Percentiles rank a stretch among this genome's conserved stretches.
Evolutionary conservation across 371 early-diverging fungal species (phyloP).

Genomic region (Smittium culicis): DNA sequence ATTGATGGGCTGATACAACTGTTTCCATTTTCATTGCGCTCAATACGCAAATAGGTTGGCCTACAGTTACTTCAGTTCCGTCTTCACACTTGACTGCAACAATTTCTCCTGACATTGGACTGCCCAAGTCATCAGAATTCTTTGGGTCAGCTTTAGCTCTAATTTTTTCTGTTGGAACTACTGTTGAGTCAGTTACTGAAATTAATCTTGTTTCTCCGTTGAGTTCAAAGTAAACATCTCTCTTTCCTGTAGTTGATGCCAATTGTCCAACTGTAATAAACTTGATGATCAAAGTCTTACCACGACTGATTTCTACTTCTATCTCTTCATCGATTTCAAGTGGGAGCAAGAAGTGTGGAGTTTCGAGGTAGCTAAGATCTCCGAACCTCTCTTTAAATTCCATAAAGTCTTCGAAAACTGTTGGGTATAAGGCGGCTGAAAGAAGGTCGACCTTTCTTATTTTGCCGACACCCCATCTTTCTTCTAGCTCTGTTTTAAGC

Average conservation of each 20-base stretch:
- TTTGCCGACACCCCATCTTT: slow-evolving; percentile 51
- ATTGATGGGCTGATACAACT: slow-evolving; percentile 65
- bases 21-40: slow-evolving; percentile 98
- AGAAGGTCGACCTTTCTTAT: slow-evolving; percentile 77
- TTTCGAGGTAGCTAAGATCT: slow-evolving; percentile 73
- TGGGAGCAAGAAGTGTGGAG: slow-evolving; percentile 76
- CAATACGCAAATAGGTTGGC: slow-evolving; percentile 77
- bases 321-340: slow-evolving; percentile 77
- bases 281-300: slow-evolving; percentile 80
- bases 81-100: slow-evolving; percentile 72
- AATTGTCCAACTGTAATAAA: slow-evolving; percentile 76
- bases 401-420: slow-evolving; percentile 82
- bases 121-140: slow-evolving; percentile 72
- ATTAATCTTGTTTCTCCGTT: slow-evolving; percentile 89
- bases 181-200: slow-evolving; percentile 44
- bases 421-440: slow-evolving; percentile 81
- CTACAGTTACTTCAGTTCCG: slow-evolving; percentile 68
- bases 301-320: no score
- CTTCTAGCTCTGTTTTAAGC: slow-evolving; percentile 53
- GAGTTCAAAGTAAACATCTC: slow-evolving; percentile 88
- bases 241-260: slow-evolving; percentile 51
- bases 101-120: slow-evolving; percentile 91
- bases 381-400: slow-evolving; percentile 57
- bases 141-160: slow-evolving; percentile 64
- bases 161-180: slow-evolving; percentile 39